Conservation (phyloP, 2,329 filamentous ascomycete genomes). For the Fusarium sp. region DNA sequence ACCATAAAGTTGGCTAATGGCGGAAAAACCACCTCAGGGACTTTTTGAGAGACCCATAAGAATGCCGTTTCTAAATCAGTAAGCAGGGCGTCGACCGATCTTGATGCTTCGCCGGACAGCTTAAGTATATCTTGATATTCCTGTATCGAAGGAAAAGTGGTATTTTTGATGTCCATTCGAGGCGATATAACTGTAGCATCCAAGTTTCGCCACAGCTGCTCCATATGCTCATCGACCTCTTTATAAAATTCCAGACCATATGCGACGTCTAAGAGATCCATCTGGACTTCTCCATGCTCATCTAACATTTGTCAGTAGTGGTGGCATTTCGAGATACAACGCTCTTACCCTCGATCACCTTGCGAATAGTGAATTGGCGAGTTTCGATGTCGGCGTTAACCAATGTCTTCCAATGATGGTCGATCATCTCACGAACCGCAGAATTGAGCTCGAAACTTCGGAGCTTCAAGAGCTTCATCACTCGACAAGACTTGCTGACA, state of each 20-base stretch:
- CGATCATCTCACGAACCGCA: constrained; percentile 73
- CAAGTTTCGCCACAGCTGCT: constrained; percentile 70
- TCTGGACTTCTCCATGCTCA: constrained; percentile 52
- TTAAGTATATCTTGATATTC: constrained; percentile 57
- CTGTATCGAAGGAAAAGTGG: constrained; percentile 54
- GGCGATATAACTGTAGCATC: constrained; percentile 70
- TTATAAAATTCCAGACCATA: constrained; percentile 69
- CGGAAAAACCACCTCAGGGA: constrained; percentile 66
- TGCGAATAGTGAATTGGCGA: constrained; percentile 66
- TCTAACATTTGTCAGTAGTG: constrained; percentile 50
- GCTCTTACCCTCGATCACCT: constrained; percentile 62
- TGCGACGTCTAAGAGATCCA: constrained; percentile 65
- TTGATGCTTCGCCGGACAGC: constrained; percentile 57
- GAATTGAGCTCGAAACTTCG: constrained; percentile 74
- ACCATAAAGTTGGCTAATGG: constrained; percentile 77
- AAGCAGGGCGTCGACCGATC: constrained; percentile 63
- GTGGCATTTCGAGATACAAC: background rate
- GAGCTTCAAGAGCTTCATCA: constrained; percentile 72
- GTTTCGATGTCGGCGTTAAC: constrained; percentile 70
- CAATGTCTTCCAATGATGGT: constrained; percentile 76
- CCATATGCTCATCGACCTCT: constrained; percentile 69
- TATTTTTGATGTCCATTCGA: constrained; percentile 61
- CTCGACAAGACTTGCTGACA: constrained; percentile 69
- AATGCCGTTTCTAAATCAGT: constrained; percentile 64
- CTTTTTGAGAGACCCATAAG: constrained; percentile 61